phyloP scores from a whole-genome alignment of 495 filamentous ascomycete genomes.

The Oidiodendron maius region DNA sequence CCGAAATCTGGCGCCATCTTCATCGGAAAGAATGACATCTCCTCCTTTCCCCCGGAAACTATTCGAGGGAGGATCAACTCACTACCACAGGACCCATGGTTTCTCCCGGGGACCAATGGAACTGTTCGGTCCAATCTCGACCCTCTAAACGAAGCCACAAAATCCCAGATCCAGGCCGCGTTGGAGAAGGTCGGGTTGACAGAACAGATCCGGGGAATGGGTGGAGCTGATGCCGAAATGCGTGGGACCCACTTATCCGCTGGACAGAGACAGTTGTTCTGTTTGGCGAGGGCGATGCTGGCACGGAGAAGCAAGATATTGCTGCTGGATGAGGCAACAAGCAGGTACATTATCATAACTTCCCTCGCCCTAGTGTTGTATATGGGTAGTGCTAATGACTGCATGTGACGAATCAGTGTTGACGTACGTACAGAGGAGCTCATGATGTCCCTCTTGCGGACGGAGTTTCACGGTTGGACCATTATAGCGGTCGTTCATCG shows the following conservation, averaged over 20 bases:
- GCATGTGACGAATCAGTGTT: too few species aligned
- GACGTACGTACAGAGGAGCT: too few species aligned
- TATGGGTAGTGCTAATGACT: too few species aligned
- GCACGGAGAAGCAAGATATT: too few species aligned
- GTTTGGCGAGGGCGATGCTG: slow-evolving; percentile 55
- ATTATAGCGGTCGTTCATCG: too few species aligned
- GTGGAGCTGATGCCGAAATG: slow-evolving; percentile 43
- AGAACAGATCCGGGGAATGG: not conserved
- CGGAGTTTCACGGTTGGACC: too few species aligned
- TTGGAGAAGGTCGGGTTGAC: slow-evolving; percentile 24
- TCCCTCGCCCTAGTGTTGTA: too few species aligned
- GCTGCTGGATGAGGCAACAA: too few species aligned
- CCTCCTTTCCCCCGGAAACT: slow-evolving; percentile 10
- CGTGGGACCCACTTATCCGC: slow-evolving; percentile 45
- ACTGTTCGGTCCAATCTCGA: slow-evolving; percentile 20
- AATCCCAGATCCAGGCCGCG: not conserved
- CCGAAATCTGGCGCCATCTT: too few species aligned
- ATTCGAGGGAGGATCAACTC: slow-evolving; percentile 26
- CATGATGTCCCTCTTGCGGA: too few species aligned
- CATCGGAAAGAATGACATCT: slow-evolving; percentile 4
- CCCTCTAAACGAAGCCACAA: not conserved
- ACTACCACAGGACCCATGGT: slow-evolving; percentile 32
- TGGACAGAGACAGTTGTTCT: slow-evolving; percentile 60
- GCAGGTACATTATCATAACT: too few species aligned
- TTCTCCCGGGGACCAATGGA: slow-evolving; percentile 30